These are phyloP conservation scores for Penicillium occitanis DNA, from an alignment of 2,329 filamentous ascomycete genomes.

Conservation along the genomic window DNA sequence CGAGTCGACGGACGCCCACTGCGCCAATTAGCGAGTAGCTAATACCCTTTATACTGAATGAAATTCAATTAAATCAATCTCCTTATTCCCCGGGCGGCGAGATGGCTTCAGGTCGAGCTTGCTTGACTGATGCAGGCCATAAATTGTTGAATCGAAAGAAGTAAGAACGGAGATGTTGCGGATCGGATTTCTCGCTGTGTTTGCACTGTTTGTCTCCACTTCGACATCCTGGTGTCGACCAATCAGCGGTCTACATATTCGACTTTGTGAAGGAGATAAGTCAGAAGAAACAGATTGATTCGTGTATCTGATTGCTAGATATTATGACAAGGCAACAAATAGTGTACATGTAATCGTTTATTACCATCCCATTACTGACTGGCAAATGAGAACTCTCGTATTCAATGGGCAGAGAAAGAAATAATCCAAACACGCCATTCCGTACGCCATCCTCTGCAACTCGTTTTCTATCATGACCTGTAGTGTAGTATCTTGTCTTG, in stretches of 20 bases:
- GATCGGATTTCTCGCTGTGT: conserved; percentile 7
- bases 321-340: background rate
- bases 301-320: background rate
- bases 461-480: conserved; percentile 11
- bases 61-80: background rate
- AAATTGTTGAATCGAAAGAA: background rate
- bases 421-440: conserved; percentile 5
- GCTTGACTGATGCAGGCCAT: background rate
- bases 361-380: background rate
- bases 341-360: conserved; percentile 5
- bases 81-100: no score
- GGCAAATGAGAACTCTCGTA: background rate
- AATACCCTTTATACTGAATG: no score
- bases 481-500: background rate
- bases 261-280: background rate
- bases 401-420: conserved; percentile 4
- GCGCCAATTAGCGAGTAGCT: background rate
- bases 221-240: background rate
- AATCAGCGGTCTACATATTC: background rate
- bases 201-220: conserved; percentile 16
- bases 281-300: background rate
- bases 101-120: background rate
- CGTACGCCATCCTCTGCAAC: conserved; percentile 9
- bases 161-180: conserved; percentile 8
- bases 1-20: background rate